These are phyloP conservation scores for Trichoderma breve DNA, from an alignment of 2,329 filamentous ascomycete genomes.

Conservation along the genomic window DNA sequence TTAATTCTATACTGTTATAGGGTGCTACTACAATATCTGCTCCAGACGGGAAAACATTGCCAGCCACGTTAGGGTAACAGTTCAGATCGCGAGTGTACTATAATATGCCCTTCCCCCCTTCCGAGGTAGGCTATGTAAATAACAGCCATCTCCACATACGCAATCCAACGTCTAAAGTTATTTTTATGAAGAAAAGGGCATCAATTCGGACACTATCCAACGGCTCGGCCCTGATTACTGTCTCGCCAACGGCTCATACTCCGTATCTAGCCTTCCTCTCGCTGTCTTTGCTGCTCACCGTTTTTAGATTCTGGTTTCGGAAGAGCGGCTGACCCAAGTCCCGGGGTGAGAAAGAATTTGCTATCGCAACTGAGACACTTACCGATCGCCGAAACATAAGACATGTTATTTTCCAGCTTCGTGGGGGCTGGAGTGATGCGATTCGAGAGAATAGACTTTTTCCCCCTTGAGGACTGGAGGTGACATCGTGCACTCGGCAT, in stretches of 20 bases:
- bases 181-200: too few relatives aligned
- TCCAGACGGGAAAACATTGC: neutral
- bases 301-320: neutral
- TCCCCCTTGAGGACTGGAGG: neutral
- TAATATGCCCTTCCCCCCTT: neutral
- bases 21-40: neutral
- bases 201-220: neutral
- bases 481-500: neutral
- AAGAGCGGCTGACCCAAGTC: neutral
- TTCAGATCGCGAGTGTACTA: neutral
- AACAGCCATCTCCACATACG: neutral
- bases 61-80: too few relatives aligned
- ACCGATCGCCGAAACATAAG: neutral
- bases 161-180: too few relatives aligned
- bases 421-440: neutral
- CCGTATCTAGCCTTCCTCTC: neutral
- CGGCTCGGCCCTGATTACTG: neutral
- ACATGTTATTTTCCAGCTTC: slow-evolving; percentile 6
- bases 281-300: neutral
- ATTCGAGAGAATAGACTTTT: neutral
- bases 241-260: neutral
- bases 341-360: neutral
- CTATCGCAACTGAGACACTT: neutral
- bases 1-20: neutral
- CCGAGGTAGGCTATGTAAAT: neutral